Percentiles rank a stretch among this genome's conserved stretches.
phyloP scores from a whole-genome alignment of 176 grass and related monocot genomes.

The Phragmites australis region DNA sequence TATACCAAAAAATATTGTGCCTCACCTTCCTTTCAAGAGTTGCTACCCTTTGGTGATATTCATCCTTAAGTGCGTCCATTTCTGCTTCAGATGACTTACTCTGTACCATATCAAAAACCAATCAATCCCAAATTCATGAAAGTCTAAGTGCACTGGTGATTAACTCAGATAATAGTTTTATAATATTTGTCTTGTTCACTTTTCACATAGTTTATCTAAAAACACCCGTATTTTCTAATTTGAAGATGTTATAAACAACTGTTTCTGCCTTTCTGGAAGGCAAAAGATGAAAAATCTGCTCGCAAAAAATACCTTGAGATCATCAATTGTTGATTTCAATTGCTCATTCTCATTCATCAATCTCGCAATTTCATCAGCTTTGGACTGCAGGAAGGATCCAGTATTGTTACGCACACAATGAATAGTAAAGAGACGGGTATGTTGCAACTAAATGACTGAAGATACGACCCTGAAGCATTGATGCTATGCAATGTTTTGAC shows the following conservation, averaged over 20 bases:
- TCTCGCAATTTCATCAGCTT: conserved; percentile 96
- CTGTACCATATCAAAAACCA: conserved; percentile 49
- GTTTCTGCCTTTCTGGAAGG: conserved; percentile 25
- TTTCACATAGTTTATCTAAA: conserved; percentile 22
- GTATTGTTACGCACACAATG: conserved; percentile 14
- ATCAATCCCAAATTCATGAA: conserved; percentile 24
- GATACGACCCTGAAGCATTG: not conserved
- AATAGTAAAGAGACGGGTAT: not conserved
- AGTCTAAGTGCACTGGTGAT: not conserved
- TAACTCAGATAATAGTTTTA: not conserved
- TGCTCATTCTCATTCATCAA: conserved; percentile 94
- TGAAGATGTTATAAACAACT: not conserved
- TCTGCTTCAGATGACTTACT: conserved; percentile 77
- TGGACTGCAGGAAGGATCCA: conserved; percentile 61
- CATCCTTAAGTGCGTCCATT: conserved; percentile 82
- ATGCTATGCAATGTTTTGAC: conserved; percentile 6
- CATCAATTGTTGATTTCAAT: conserved; percentile 82
- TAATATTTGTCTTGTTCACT: conserved; percentile 19
- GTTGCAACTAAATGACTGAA: conserved; percentile 9
- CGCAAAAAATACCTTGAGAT: conserved; percentile 81
- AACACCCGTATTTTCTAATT: not conserved
- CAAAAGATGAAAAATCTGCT: conserved; percentile 16
- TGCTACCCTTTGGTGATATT: conserved; percentile 93
- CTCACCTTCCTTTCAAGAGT: conserved; percentile 99
- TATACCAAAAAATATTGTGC: conserved; percentile 2